Evolutionary conservation across 2,329 filamentous ascomycete species (phyloP).

Genomic region (Colletotrichum sp.): DNA sequence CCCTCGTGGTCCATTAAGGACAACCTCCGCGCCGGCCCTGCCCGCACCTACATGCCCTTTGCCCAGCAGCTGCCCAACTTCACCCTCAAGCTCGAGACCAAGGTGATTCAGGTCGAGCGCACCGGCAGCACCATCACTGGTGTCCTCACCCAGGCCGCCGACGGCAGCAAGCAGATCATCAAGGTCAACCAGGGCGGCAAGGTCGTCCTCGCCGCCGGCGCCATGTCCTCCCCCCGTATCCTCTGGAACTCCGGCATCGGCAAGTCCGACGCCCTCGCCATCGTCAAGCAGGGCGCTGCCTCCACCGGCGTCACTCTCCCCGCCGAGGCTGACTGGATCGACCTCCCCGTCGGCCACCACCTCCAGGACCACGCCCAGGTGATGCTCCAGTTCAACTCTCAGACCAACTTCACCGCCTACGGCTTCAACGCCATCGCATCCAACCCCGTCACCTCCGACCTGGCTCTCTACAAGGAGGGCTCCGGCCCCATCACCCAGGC

Average conservation of each 20-base stretch:
- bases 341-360: conserved; percentile 63
- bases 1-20: conserved; percentile 17
- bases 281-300: conserved; percentile 20
- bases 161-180: conserved; percentile 23
- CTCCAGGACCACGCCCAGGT: conserved; percentile 56
- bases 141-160: conserved; percentile 22
- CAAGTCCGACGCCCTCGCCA: conserved; percentile 22
- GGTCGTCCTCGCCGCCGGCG: conserved; percentile 26
- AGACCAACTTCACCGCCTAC: conserved; percentile 22
- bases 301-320: conserved; percentile 51
- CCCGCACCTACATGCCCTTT: conserved; percentile 25
- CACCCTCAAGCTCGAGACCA: conserved; percentile 25
- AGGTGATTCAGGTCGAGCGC: conserved; percentile 25
- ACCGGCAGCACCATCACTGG: conserved; percentile 24
- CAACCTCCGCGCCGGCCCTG: conserved; percentile 21
- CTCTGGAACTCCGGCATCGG: conserved; percentile 25
- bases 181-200: conserved; percentile 25
- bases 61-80: conserved; percentile 26
- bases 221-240: conserved; percentile 23
- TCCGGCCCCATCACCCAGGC: conserved; percentile 27
- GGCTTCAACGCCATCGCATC: conserved; percentile 12
- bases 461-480: conserved; percentile 24
- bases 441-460: conserved; percentile 13
- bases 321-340: conserved; percentile 55
- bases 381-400: conserved; percentile 22